These are phyloP conservation scores for Moniliophthora roreri DNA, from an alignment of 1,284 basidiomycete genomes.

Conservation along the genomic window DNA sequence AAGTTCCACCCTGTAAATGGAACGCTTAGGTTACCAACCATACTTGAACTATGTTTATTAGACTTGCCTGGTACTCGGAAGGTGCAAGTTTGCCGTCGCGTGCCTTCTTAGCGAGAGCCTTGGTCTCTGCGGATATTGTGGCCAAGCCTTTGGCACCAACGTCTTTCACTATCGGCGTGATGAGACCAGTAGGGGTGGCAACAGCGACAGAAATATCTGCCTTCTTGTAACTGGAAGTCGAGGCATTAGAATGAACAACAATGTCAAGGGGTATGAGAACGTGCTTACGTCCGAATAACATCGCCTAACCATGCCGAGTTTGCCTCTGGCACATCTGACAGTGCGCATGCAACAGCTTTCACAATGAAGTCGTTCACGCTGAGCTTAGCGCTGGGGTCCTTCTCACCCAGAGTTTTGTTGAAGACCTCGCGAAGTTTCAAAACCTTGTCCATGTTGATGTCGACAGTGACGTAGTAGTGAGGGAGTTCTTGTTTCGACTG, in stretches of 20 bases:
- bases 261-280: background rate
- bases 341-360: slow-evolving; percentile 90
- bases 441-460: slow-evolving; percentile 97
- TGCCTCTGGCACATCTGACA: slow-evolving; percentile 94
- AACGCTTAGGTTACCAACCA: slow-evolving; percentile 1
- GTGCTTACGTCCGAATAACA: slow-evolving; percentile 85
- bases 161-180: slow-evolving; percentile 97
- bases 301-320: slow-evolving; percentile 99
- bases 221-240: slow-evolving; percentile 78
- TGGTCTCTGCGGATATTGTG: slow-evolving; percentile 89
- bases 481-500: slow-evolving; percentile 94
- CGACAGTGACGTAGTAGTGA: slow-evolving; percentile 97
- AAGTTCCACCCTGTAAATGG: slow-evolving; percentile 80
- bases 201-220: slow-evolving; percentile 98
- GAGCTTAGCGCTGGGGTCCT: slow-evolving; percentile 86
- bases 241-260: slow-evolving; percentile 10
- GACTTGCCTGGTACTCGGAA: slow-evolving; percentile 86
- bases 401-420: slow-evolving; percentile 86
- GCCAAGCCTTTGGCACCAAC: slow-evolving; percentile 91
- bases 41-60: slow-evolving; percentile 1
- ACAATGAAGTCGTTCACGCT: slow-evolving; percentile 99
- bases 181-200: slow-evolving; percentile 93
- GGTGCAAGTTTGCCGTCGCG: slow-evolving; percentile 96
- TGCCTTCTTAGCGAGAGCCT: slow-evolving; percentile 91
- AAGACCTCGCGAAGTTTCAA: slow-evolving; percentile 94